Evolutionary conservation across 306 rosid species (phyloP), one percentile per base, ranked within the genome.

Genomic region (Spatholobus suberectus): DNA sequence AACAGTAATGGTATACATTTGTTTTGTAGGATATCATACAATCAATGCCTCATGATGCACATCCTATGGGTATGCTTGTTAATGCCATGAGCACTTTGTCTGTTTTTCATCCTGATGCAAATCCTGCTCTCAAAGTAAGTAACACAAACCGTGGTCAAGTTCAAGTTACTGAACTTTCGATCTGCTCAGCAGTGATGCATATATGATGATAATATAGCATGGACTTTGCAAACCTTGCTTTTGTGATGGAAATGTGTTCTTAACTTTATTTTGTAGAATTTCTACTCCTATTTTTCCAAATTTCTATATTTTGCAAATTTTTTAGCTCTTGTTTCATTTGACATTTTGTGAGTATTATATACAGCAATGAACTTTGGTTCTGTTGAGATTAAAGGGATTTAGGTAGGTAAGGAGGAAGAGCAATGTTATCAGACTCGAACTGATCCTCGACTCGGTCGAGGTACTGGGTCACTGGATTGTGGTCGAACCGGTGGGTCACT

Each of bases 31-130:
- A 94, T 78, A 89, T 94, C 58, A 94, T 94, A 81, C 95, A 94
- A 61, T 73, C 95, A 79, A 94, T 94, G 96, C 97, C 98, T 79
- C 98, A 94, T 81, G 98, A 94, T 92, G 97, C 98, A 73, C 98
- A 94, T 90, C 98, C 98, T 13, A 94, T 94, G 98, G 98, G 98
- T 13, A 91, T 92, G 44, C 97, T 94, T 83, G 94, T 90, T 62
- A 92, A 92, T 82, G 94, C 98, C 37, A 86, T 94, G 85, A 90
- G 98, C 73, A 93, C 97, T 40, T 94, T 94, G 70, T 94, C 98
- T n/a, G 86, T 92, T 79, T 92, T 84, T 81, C 98, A 94, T 76
- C 98, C 98, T 15, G 97, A 94, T 86, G 97, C 97, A 62, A 94
- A 94, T 83, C 98, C 98, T 69, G 98, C 98, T 40, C 97, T 94